Evolutionary conservation across 345 rosid species (phyloP), one percentile per base, ranked within the genome.

Genomic region (Erodium maritimum): DNA sequence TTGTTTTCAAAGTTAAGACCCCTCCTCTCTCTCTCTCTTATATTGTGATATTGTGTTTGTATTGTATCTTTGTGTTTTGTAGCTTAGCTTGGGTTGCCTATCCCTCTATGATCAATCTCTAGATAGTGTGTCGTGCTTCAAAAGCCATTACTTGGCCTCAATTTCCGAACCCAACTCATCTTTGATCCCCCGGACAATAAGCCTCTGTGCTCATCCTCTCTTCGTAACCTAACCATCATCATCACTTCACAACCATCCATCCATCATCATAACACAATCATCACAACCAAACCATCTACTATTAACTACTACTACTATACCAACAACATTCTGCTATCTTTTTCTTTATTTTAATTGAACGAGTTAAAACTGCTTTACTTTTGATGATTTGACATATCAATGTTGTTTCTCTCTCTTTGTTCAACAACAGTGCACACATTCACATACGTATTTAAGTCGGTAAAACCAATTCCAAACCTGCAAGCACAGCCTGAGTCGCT

Each of bases 1-100:
- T 88, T 85, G 74, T 82, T 91, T 85, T 91, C 97, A 77, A 66
- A 80, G 68, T 88, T 75, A 78, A 70, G 66, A 70, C 57, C 58
- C 54, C 65, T 45, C 55, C 54, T 50, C 33, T 23, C 56, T 9
- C 50, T 56, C 46, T 52, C 64, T 48, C 69, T n/a, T 71, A 75
- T 72, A 1, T 1, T 29, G 37, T 29, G 9, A 29, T 29, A 29
- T 29, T 42, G 48, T 42, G 12, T 42, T n/a, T 42, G 48, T 42
- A 42, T 42, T 42, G 48, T 42, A n/a, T n/a, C n/a, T n/a, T n/a
- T n/a, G 48, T 42, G 48, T 42, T 42, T 13, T 42, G 48, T 42
- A 42, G 48, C 48, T 42, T 42, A 7, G 48, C 48, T 42, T 42
- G 17, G 14, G 14, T 42, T 7, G 2, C 37, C 37, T 25, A 25